A percentile compares a stretch with the other conserved stretches of the same genome.
Conservation (phyloP, 768 basidiomycete genomes). For the Podaxis sp. region DNA sequence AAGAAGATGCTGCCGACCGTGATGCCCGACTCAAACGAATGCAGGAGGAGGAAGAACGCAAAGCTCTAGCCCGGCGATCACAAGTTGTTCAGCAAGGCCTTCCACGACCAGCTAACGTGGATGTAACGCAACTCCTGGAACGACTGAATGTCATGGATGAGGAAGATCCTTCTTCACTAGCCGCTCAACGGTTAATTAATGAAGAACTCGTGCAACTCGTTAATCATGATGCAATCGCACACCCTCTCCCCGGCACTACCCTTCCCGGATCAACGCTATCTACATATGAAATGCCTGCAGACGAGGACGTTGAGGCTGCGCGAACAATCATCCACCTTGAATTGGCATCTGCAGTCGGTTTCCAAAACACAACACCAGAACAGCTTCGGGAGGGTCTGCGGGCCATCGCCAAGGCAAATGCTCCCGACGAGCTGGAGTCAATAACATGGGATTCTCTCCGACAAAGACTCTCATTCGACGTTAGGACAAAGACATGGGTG, state of each 20-base stretch:
- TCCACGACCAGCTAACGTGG: conserved; percentile 84
- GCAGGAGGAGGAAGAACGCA: conserved; percentile 76
- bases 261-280: conserved; percentile 73
- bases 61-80: conserved; percentile 79
- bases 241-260: conserved; percentile 88
- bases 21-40: conserved; percentile 70
- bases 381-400: conserved; percentile 79
- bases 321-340: conserved; percentile 75
- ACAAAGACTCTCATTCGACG: conserved; percentile 63
- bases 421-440: conserved; percentile 56
- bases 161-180: conserved; percentile 38
- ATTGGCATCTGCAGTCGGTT: conserved; percentile 76
- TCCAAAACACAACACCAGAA: conserved; percentile 77
- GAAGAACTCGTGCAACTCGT: conserved; percentile 77
- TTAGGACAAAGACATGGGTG: conserved; percentile 59
- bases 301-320: conserved; percentile 71
- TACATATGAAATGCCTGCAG: conserved; percentile 70
- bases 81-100: conserved; percentile 78
- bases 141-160: conserved; percentile 54
- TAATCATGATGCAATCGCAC: conserved; percentile 82
- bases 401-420: conserved; percentile 61
- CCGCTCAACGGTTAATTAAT: conserved; percentile 68
- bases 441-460: conserved; percentile 65
- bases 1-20: conserved; percentile 92
- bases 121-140: conserved; percentile 62